Conservation (phyloP, 2,329 filamentous ascomycete genomes). For the Fusarium sp. region DNA sequence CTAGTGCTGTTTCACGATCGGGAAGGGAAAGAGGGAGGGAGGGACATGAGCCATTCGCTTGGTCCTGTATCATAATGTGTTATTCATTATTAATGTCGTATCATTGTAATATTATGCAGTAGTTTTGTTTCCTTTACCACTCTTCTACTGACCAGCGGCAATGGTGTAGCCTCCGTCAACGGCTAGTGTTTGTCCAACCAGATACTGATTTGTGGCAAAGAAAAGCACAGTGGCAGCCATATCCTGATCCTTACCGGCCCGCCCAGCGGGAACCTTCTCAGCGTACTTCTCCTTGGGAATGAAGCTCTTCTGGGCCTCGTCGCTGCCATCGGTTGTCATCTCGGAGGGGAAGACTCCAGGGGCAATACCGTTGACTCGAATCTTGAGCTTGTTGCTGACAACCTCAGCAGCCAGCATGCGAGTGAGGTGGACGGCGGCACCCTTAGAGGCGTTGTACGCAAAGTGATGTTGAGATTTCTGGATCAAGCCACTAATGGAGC, state of each 20-base stretch:
- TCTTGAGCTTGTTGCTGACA: slow-evolving; percentile 67
- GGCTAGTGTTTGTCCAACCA: slow-evolving; percentile 57
- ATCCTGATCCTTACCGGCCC: slow-evolving; percentile 77
- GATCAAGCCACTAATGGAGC: slow-evolving; percentile 72
- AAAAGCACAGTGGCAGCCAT: slow-evolving; percentile 75
- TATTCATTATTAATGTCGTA: slow-evolving; percentile 11
- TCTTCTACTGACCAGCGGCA: slow-evolving; percentile 44
- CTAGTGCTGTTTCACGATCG: neutral
- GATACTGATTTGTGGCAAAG: slow-evolving; percentile 56
- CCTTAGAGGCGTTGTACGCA: slow-evolving; percentile 72
- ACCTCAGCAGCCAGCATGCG: slow-evolving; percentile 73
- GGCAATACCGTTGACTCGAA: slow-evolving; percentile 78
- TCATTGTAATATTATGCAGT: slow-evolving; percentile 3
- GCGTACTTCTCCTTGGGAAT: slow-evolving; percentile 67
- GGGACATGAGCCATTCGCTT: neutral
- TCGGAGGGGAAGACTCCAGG: slow-evolving; percentile 78
- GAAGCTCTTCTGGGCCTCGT: slow-evolving; percentile 66
- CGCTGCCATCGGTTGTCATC: slow-evolving; percentile 70
- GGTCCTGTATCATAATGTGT: neutral
- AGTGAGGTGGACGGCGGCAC: slow-evolving; percentile 71
- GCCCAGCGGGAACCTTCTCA: slow-evolving; percentile 69
- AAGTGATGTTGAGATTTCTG: slow-evolving; percentile 74
- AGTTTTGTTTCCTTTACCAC: neutral
- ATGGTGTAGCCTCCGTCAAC: slow-evolving; percentile 60
- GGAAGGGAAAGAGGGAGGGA: too few relatives aligned